A percentile compares a stretch with the other conserved stretches of the same genome.
Evolutionary conservation across 1,139 yeast genomes (phyloP).

Genomic region (Suhomyces bolitotheri): DNA sequence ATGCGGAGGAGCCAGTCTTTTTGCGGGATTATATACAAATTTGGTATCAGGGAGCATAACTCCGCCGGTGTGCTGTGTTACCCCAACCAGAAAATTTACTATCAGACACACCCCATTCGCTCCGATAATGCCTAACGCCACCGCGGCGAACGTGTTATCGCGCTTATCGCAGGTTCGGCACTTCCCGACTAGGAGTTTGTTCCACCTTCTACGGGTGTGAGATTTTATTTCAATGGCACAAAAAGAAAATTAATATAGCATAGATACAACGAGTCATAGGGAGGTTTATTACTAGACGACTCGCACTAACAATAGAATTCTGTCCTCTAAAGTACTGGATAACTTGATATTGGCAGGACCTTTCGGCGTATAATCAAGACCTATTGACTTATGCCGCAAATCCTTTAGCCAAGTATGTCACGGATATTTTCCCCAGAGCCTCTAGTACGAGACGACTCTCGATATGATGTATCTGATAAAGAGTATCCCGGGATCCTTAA

Average conservation of each 20-base stretch:
- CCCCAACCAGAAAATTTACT: slow-evolving; percentile 4
- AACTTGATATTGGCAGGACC: no score
- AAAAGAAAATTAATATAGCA: no score
- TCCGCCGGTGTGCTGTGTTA: neutral
- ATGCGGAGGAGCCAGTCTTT: neutral
- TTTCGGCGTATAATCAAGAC: no score
- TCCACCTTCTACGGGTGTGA: slow-evolving; percentile 10
- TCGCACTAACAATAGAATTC: no score
- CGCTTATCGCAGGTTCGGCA: slow-evolving; percentile 9
- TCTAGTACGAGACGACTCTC: slow-evolving; percentile 3
- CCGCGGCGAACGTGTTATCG: slow-evolving; percentile 2
- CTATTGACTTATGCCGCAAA: no score
- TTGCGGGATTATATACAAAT: neutral
- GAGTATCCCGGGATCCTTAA: slow-evolving; percentile 18
- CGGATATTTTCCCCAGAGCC: slow-evolving; percentile 1
- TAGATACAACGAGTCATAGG: slow-evolving; percentile 5
- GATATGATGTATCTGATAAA: slow-evolving; percentile 10
- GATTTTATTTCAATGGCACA: slow-evolving; percentile 1
- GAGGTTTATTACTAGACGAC: slow-evolving; percentile 1
- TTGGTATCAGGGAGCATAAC: neutral
- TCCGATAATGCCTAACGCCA: slow-evolving; percentile 3
- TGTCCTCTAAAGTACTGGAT: no score
- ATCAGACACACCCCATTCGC: slow-evolving; percentile 8
- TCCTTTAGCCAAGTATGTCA: no score
- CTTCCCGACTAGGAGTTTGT: slow-evolving; percentile 3